These are phyloP conservation scores for Suhomyces sp. DNA, from an alignment of 805 yeast genomes.

Conservation along the genomic window DNA sequence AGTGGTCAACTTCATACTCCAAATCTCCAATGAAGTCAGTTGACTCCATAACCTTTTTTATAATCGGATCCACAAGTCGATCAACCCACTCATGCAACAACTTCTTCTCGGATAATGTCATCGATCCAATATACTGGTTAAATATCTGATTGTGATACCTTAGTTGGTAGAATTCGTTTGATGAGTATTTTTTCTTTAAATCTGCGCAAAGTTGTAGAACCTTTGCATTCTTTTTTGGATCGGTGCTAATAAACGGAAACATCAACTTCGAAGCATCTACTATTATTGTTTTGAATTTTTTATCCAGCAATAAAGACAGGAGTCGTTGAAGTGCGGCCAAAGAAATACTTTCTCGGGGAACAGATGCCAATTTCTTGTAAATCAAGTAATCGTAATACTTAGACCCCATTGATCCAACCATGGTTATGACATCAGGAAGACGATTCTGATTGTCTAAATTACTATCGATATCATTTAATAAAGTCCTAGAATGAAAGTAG, in stretches of 20 bases:
- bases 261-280: slow-evolving; percentile 8
- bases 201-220: slow-evolving; percentile 5
- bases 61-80: slow-evolving; percentile 7
- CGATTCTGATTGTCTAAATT: slow-evolving; percentile 7
- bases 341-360: slow-evolving; percentile 1
- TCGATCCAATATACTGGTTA: slow-evolving; percentile 21
- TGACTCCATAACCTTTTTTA: background rate
- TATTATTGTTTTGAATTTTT: slow-evolving; percentile 16
- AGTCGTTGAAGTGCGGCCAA: background rate
- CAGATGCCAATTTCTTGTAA: slow-evolving; percentile 6
- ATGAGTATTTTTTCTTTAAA: slow-evolving; percentile 6
- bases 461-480: slow-evolving; percentile 7
- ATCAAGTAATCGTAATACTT: slow-evolving; percentile 14
- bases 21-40: no score
- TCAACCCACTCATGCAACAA: slow-evolving; percentile 16
- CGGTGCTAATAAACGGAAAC: slow-evolving; percentile 11
- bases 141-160: slow-evolving; percentile 16
- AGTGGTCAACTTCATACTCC: no score
- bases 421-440: slow-evolving; percentile 17
- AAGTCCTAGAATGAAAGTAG: slow-evolving; percentile 14
- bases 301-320: slow-evolving; percentile 8
- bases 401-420: slow-evolving; percentile 16
- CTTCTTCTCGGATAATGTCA: slow-evolving; percentile 9
- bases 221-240: slow-evolving; percentile 1
- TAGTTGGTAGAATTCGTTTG: slow-evolving; percentile 11